Evolutionary conservation across 2,329 filamentous ascomycete genomes (phyloP).

Genomic region (Verticillium nonalfalfae): DNA sequence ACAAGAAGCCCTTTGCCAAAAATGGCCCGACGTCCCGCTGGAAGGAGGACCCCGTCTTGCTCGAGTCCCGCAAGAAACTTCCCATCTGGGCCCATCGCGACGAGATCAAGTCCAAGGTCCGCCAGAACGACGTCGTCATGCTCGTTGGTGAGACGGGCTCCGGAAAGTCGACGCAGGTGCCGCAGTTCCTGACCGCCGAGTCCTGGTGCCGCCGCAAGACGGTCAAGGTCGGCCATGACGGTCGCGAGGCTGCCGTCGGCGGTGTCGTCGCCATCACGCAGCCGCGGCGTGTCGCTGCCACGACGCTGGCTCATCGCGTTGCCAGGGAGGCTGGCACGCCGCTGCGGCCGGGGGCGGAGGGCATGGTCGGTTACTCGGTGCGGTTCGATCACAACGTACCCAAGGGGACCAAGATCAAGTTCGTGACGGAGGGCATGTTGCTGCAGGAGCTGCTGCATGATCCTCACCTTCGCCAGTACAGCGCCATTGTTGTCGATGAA

Average conservation of each 20-base stretch:
- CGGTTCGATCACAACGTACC: slow-evolving; percentile 86
- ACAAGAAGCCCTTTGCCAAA: not conserved
- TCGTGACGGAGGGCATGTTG: slow-evolving; percentile 92
- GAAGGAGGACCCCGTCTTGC: slow-evolving; percentile 23
- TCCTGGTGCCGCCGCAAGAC: slow-evolving; percentile 66
- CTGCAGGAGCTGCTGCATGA: slow-evolving; percentile 89
- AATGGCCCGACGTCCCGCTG: slow-evolving; percentile 3
- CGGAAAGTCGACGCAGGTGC: slow-evolving; percentile 94
- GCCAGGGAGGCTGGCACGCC: slow-evolving; percentile 65
- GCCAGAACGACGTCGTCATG: slow-evolving; percentile 67
- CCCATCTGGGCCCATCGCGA: slow-evolving; percentile 74
- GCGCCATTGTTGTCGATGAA: slow-evolving; percentile 87
- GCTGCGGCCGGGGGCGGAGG: slow-evolving; percentile 25
- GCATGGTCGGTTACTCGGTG: slow-evolving; percentile 82
- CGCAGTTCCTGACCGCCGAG: slow-evolving; percentile 77
- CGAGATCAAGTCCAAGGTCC: slow-evolving; percentile 60
- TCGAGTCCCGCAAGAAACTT: slow-evolving; percentile 56
- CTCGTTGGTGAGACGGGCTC: slow-evolving; percentile 92
- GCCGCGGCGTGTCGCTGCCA: slow-evolving; percentile 87
- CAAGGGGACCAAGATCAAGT: slow-evolving; percentile 83
- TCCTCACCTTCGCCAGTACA: slow-evolving; percentile 76
- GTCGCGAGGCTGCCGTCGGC: slow-evolving; percentile 49
- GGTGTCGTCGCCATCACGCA: slow-evolving; percentile 91
- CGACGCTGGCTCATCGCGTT: slow-evolving; percentile 81
- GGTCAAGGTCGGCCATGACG: slow-evolving; percentile 34